Percentiles rank a stretch among this genome's conserved stretches.
These are phyloP conservation scores for Rickenella mellea DNA, from an alignment of 768 basidiomycete genomes.

Conservation along the genomic window DNA sequence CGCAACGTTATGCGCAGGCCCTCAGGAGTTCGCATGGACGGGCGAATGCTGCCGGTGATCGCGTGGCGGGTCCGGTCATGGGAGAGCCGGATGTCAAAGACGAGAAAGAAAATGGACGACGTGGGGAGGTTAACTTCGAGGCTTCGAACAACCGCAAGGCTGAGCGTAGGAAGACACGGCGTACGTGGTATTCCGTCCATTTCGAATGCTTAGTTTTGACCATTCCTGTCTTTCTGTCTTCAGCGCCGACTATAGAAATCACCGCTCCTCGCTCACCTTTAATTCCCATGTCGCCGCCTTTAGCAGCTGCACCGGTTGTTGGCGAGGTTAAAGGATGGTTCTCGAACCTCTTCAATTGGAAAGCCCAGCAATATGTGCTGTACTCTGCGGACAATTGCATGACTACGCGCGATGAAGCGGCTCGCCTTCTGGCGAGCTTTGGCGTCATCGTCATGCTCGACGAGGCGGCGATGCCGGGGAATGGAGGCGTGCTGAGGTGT, in stretches of 20 bases:
- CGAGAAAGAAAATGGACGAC: too few relatives aligned
- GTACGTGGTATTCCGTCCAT: too few relatives aligned
- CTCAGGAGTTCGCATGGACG: too few relatives aligned
- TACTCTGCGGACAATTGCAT: constrained; percentile 49
- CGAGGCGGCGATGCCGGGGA: constrained; percentile 30
- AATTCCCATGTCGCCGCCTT: constrained; percentile 29
- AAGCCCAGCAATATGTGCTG: constrained; percentile 42
- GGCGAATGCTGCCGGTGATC: too few relatives aligned
- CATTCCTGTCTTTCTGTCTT: constrained; percentile 7
- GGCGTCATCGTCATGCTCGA: constrained; percentile 59
- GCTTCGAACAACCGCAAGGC: too few relatives aligned
- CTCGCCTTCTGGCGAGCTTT: constrained; percentile 52
- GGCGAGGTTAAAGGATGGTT: constrained; percentile 91
- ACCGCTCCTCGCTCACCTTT: constrained; percentile 36
- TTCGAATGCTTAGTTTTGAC: too few relatives aligned
- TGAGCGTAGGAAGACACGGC: too few relatives aligned
- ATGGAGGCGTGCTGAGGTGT: constrained; percentile 38
- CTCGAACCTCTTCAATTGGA: constrained; percentile 92
- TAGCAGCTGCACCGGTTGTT: constrained; percentile 46
- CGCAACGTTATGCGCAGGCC: too few relatives aligned
- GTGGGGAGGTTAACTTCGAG: too few relatives aligned
- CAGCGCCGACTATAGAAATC: constrained; percentile 50
- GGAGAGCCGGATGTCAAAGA: too few relatives aligned
- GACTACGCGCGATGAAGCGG: constrained; percentile 56
- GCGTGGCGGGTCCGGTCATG: too few relatives aligned